Conservation (phyloP, 2,329 filamentous ascomycete species). For the Polychaeton citri region DNA sequence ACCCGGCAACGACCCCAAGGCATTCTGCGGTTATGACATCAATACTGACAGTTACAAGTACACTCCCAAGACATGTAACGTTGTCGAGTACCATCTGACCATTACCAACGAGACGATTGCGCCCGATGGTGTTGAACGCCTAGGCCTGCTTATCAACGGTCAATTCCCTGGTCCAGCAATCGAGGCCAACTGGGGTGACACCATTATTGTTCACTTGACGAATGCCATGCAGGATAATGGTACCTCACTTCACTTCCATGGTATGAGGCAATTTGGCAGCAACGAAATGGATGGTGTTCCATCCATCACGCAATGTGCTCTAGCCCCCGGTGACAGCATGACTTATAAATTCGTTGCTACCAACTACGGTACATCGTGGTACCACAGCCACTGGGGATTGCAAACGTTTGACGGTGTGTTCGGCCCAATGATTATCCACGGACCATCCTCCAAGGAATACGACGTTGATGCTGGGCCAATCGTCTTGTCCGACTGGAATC, state of each 20-base stretch:
- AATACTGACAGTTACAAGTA: slow-evolving; percentile 23
- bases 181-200: slow-evolving; percentile 30
- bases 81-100: slow-evolving; percentile 30
- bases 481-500: slow-evolving; percentile 28
- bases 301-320: slow-evolving; percentile 51
- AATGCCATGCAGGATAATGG: slow-evolving; percentile 32
- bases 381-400: slow-evolving; percentile 29
- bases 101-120: slow-evolving; percentile 30
- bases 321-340: slow-evolving; percentile 41
- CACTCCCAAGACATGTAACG: slow-evolving; percentile 25
- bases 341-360: slow-evolving; percentile 27
- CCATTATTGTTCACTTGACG: slow-evolving; percentile 22
- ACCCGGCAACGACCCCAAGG: slow-evolving; percentile 15
- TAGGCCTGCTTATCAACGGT: slow-evolving; percentile 31
- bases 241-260: slow-evolving; percentile 41
- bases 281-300: slow-evolving; percentile 40
- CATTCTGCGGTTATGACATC: slow-evolving; percentile 23
- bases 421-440: slow-evolving; percentile 27
- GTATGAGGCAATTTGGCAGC: slow-evolving; percentile 37
- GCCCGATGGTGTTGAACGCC: slow-evolving; percentile 31
- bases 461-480: slow-evolving; percentile 26
- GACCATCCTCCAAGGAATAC: slow-evolving; percentile 24
- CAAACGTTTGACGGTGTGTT: slow-evolving; percentile 28
- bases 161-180: slow-evolving; percentile 35
- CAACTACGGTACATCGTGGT: slow-evolving; percentile 27